Percentiles rank a stretch among this genome's conserved stretches.
These are phyloP conservation scores for Saccharomycopsis capsularis DNA, from an alignment of 805 yeast genomes.

Conservation along the genomic window DNA sequence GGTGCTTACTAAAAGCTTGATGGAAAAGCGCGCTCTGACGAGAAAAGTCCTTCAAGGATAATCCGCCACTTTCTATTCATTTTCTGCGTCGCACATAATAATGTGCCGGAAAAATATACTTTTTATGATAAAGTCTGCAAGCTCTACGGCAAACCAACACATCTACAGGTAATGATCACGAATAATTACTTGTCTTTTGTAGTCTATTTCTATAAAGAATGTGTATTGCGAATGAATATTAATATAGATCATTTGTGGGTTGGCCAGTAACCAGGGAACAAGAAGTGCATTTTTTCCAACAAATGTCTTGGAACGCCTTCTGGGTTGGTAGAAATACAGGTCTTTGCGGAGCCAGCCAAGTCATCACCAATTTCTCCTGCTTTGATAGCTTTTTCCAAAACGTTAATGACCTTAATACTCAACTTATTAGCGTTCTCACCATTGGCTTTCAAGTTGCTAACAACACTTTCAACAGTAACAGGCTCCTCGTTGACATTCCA, in stretches of 20 bases:
- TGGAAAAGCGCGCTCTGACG: no score
- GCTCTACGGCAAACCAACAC: no score
- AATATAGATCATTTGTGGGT: constrained; percentile 24
- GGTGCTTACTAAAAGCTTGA: no score
- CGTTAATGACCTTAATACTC: constrained; percentile 61
- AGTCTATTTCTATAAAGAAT: no score
- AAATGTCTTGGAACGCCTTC: constrained; percentile 66
- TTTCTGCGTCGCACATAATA: no score
- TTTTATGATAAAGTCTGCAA: no score
- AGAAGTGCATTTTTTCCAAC: constrained; percentile 71
- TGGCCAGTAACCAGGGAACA: constrained; percentile 92
- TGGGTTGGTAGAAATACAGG: constrained; percentile 70
- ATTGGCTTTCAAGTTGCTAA: constrained; percentile 83
- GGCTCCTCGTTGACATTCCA: constrained; percentile 96
- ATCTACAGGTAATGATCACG: no score
- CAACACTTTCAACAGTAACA: constrained; percentile 96
- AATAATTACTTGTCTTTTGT: no score
- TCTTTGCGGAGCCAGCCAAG: constrained; percentile 70
- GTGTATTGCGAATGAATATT: no score
- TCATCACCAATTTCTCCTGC: constrained; percentile 62
- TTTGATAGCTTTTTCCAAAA: constrained; percentile 54
- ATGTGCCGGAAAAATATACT: no score
- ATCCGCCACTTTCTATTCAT: no score
- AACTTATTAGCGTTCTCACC: constrained; percentile 76
- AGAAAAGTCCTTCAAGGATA: no score